Percentiles rank a stretch among this genome's conserved stretches.
These are phyloP conservation scores for Tricholoma saponaceum DNA, from an alignment of 768 basidiomycete species.

Conservation along the genomic window DNA sequence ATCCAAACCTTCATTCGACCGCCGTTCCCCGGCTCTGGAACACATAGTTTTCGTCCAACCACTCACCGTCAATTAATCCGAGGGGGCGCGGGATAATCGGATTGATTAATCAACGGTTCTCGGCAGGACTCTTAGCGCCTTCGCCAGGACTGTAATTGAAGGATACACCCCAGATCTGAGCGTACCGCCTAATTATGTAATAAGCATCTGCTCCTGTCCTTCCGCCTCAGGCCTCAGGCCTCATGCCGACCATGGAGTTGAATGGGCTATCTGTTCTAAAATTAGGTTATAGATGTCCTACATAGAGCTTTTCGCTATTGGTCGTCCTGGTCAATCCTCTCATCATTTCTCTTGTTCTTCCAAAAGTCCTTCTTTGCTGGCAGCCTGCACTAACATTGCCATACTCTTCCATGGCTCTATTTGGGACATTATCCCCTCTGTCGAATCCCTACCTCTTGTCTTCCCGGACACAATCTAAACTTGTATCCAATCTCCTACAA, in stretches of 20 bases:
- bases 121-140: neutral
- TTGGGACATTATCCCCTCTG: too few relatives aligned
- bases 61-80: neutral
- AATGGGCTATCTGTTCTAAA: neutral
- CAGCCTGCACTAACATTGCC: too few relatives aligned
- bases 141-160: too few relatives aligned
- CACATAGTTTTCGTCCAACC: neutral
- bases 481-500: neutral
- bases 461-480: neutral
- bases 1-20: neutral
- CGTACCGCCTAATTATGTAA: neutral
- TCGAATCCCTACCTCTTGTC: neutral
- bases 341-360: neutral
- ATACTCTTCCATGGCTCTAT: too few relatives aligned
- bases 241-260: neutral
- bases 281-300: neutral
- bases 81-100: neutral
- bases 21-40: neutral
- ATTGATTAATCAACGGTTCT: neutral
- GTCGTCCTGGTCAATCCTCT: neutral
- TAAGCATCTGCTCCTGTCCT: neutral
- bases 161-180: neutral
- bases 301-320: neutral
- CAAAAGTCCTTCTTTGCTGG: neutral
- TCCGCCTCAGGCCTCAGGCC: too few relatives aligned